Conservation (phyloP, 345 rosid genomes). For the Dipteronia dyeriana region DNA sequence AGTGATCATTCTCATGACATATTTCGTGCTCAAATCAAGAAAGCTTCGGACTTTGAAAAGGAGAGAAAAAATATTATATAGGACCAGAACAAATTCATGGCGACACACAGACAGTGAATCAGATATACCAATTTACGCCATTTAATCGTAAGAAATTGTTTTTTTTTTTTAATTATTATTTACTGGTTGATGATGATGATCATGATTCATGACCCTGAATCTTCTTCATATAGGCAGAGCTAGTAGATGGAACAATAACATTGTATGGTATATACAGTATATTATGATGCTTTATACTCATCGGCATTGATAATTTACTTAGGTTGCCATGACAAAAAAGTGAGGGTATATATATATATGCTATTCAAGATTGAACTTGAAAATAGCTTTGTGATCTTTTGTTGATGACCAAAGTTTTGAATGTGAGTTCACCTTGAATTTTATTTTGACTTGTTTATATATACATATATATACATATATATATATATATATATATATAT, state of each 20-base stretch:
- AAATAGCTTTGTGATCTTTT: neutral
- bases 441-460: neutral
- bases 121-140: conserved; percentile 77
- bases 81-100: conserved; percentile 37
- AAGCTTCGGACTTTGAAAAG: conserved; percentile 52
- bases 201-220: neutral
- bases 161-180: too few species aligned
- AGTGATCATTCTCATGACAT: conserved; percentile 75
- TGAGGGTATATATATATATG: too few species aligned
- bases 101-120: conserved; percentile 56
- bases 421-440: neutral
- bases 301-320: too few species aligned
- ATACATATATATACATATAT: too few species aligned
- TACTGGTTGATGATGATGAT: too few species aligned
- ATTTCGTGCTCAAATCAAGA: conserved; percentile 67
- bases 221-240: neutral
- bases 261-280: neutral
- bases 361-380: too few species aligned
- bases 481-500: too few species aligned
- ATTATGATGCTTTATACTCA: neutral
- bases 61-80: conserved; percentile 44
- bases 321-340: too few species aligned
- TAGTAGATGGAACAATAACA: neutral
- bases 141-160: conserved; percentile 31
- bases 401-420: neutral